A percentile compares a stretch with the other conserved stretches of the same genome.
phyloP scores from a whole-genome alignment of 345 rosid species.

The Populus nigra region DNA sequence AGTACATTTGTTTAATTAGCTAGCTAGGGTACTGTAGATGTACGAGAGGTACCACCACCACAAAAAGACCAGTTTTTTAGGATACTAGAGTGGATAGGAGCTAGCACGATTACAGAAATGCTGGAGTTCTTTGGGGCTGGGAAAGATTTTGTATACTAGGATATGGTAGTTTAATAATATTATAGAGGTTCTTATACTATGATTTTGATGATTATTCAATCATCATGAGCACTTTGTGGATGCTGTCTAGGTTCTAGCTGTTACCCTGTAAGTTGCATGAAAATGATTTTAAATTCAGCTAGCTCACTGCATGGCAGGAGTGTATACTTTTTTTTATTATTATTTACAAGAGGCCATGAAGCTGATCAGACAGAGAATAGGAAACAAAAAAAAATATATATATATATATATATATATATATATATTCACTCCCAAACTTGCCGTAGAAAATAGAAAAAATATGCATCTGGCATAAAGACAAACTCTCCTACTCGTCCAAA shows the following conservation, averaged over 20 bases:
- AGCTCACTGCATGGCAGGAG: no score
- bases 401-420: no score
- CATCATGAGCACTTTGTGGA: slow-evolving; percentile 7
- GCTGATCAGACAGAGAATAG: no score
- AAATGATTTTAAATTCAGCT: no score
- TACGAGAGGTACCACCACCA: no score
- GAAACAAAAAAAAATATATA: no score
- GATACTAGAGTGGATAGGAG: not conserved
- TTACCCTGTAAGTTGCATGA: not conserved
- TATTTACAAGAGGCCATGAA: no score
- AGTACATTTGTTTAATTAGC: not conserved
- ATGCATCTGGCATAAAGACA: no score
- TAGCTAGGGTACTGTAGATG: not conserved
- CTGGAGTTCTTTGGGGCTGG: slow-evolving; percentile 36
- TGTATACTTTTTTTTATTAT: no score
- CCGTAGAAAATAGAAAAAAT: no score
- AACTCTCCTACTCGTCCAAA: no score
- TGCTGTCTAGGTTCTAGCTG: not conserved
- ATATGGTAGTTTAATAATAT: not conserved
- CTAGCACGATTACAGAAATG: slow-evolving; percentile 42
- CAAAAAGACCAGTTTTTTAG: not conserved
- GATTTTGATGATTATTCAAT: slow-evolving; percentile 12
- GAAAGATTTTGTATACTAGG: slow-evolving; percentile 13
- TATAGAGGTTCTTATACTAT: not conserved
- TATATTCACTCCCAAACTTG: no score